These are phyloP conservation scores for Rhodosporidiobolus sp. DNA, from an alignment of 768 basidiomycete species.

Conservation along the genomic window DNA sequence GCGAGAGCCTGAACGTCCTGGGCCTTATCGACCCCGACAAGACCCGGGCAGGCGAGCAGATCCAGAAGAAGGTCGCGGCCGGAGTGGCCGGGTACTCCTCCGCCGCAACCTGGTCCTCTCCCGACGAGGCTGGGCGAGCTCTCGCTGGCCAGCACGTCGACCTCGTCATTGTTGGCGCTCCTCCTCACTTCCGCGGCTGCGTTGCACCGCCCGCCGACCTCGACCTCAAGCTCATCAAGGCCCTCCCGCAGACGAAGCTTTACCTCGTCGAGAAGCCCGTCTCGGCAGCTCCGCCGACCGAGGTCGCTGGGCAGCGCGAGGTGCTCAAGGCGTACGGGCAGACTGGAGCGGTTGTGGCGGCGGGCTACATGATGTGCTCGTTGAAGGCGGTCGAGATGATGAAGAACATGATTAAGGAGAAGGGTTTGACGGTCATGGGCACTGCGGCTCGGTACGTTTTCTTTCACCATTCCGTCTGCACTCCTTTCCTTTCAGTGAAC, in stretches of 20 bases:
- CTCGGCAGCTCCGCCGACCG: conserved; percentile 64
- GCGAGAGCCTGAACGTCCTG: conserved; percentile 84
- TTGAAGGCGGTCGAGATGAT: conserved; percentile 89
- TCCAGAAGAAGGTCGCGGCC: not conserved
- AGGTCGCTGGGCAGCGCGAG: conserved; percentile 52
- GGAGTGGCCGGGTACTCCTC: not conserved
- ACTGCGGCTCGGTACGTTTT: conserved; percentile 93
- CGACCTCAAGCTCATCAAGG: conserved; percentile 63
- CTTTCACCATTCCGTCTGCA: conserved; percentile 46
- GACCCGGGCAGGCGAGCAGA: conserved; percentile 68
- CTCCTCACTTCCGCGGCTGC: conserved; percentile 37
- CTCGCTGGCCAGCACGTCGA: not conserved
- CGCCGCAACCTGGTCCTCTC: conserved; percentile 3
- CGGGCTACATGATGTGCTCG: conserved; percentile 84
- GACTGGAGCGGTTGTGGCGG: conserved; percentile 14
- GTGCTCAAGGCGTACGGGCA: conserved; percentile 64
- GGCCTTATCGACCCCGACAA: conserved; percentile 88
- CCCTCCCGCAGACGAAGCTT: conserved; percentile 80
- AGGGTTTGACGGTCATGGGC: conserved; percentile 85
- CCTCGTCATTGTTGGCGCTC: conserved; percentile 24
- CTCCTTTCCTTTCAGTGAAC: not conserved
- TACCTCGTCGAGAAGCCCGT: conserved; percentile 82
- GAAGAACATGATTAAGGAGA: conserved; percentile 88
- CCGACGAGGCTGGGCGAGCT: not conserved
- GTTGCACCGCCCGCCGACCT: conserved; percentile 21